These are phyloP conservation scores for Metschnikowia reukaufii DNA, from an alignment of 805 yeast species.

Conservation along the genomic window DNA sequence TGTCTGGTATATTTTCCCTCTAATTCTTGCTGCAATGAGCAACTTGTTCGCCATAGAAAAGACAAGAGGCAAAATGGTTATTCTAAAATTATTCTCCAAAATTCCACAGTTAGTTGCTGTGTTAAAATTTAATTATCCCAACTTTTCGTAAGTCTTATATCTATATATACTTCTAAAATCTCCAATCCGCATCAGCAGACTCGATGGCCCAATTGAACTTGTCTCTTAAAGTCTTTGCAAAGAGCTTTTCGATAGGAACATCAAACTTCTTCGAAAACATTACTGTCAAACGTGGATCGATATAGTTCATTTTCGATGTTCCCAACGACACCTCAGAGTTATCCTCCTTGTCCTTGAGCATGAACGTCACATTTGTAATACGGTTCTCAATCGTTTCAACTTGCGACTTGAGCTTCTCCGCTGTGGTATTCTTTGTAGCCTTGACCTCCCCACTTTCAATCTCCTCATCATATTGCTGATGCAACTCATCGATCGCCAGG, in stretches of 20 bases:
- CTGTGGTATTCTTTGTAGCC: constrained; percentile 48
- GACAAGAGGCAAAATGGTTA: too few relatives aligned
- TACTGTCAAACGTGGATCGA: constrained; percentile 90
- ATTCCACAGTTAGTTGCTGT: too few relatives aligned
- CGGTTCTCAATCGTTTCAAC: constrained; percentile 71
- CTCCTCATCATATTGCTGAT: constrained; percentile 56
- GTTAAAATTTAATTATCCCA: background rate
- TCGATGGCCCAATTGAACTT: constrained; percentile 97
- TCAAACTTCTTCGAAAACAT: constrained; percentile 80
- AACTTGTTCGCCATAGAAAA: too few relatives aligned
- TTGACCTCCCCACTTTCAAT: constrained; percentile 57
- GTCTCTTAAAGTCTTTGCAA: constrained; percentile 87
- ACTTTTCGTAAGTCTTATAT: background rate
- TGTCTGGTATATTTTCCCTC: too few relatives aligned
- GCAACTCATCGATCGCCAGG: constrained; percentile 51
- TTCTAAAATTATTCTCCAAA: too few relatives aligned
- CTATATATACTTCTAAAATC: constrained; percentile 47
- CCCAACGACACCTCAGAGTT: constrained; percentile 91
- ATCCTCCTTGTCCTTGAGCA: constrained; percentile 88
- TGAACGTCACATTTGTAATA: constrained; percentile 65
- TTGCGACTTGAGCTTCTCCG: constrained; percentile 72
- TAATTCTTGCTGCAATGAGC: too few relatives aligned
- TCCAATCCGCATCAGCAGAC: constrained; percentile 85
- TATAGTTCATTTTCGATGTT: constrained; percentile 91
- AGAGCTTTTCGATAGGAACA: constrained; percentile 90